Conservation (phyloP, 352 stramenopile species). For the Peronospora destructor region DNA sequence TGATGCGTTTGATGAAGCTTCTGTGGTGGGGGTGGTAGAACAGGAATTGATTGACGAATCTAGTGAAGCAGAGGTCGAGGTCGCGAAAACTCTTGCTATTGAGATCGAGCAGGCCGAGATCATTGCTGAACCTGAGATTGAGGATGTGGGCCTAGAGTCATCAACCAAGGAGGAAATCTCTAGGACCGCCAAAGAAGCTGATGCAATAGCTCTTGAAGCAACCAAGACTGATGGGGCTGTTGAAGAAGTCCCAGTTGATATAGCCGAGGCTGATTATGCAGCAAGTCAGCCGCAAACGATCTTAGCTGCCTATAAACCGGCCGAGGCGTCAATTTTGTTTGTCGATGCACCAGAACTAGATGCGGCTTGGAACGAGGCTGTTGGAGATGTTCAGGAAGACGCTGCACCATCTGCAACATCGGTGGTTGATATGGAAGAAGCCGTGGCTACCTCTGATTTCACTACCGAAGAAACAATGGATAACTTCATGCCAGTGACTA, state of each 20-base stretch:
- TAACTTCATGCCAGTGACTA: conserved; percentile 3
- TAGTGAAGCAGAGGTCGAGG: conserved; percentile 3
- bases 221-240: background rate
- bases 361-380: background rate
- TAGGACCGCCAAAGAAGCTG: background rate
- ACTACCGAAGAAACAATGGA: conserved; percentile 16
- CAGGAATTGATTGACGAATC: background rate
- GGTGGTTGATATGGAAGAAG: conserved; percentile 3
- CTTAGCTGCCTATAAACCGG: conserved; percentile 7
- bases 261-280: conserved; percentile 5
- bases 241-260: conserved; percentile 1
- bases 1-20: background rate
- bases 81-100: conserved; percentile 1
- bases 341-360: conserved; percentile 3
- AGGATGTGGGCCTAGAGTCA: background rate
- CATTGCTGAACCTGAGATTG: background rate
- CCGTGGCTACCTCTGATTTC: conserved; percentile 17
- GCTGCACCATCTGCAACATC: background rate
- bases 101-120: conserved; percentile 5
- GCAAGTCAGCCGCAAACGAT: conserved; percentile 9
- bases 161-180: background rate
- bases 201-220: background rate
- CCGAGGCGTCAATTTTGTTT: conserved; percentile 7
- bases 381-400: background rate
- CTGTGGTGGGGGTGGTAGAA: background rate